phyloP scores from a whole-genome alignment of 2,329 filamentous ascomycete species.

The Colletotrichum sp. region DNA sequence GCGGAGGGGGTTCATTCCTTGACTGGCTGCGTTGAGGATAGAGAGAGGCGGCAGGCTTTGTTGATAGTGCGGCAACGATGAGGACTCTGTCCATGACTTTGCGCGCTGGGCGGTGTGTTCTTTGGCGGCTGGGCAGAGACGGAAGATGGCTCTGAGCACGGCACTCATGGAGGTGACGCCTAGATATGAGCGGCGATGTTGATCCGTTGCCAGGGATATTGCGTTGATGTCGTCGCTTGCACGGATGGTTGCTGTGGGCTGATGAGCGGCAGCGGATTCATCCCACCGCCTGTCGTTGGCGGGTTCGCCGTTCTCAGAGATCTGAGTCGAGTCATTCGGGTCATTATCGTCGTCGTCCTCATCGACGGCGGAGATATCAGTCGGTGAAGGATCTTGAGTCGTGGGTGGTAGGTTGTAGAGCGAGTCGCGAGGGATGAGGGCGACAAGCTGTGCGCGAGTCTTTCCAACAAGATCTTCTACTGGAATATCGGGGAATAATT shows the following conservation, averaged over 20 bases:
- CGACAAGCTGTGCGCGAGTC: slow-evolving; percentile 24
- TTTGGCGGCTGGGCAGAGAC: slow-evolving; percentile 34
- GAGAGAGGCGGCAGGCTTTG: slow-evolving; percentile 31
- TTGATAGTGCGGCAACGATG: slow-evolving; percentile 32
- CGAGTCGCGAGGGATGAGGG: slow-evolving; percentile 11
- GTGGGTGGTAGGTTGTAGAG: neutral
- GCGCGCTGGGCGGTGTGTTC: slow-evolving; percentile 29
- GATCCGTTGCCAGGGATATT: slow-evolving; percentile 54
- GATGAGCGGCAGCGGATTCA: slow-evolving; percentile 26
- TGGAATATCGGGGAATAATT: slow-evolving; percentile 25
- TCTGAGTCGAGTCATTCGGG: slow-evolving; percentile 25
- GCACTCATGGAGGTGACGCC: slow-evolving; percentile 70
- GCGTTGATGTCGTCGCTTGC: slow-evolving; percentile 37
- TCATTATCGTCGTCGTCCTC: neutral
- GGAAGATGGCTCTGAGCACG: slow-evolving; percentile 61
- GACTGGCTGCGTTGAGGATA: slow-evolving; percentile 35
- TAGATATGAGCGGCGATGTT: slow-evolving; percentile 63
- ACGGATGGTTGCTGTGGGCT: slow-evolving; percentile 23
- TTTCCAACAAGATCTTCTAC: slow-evolving; percentile 25
- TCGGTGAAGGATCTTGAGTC: neutral
- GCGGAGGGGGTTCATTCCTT: slow-evolving; percentile 38
- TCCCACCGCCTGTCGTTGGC: slow-evolving; percentile 32
- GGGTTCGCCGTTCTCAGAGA: slow-evolving; percentile 31
- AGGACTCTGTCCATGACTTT: slow-evolving; percentile 25
- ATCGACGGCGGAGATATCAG: neutral